Evolutionary conservation across 495 filamentous ascomycete genomes (phyloP).

Genomic region (Penicillium paradoxum): DNA sequence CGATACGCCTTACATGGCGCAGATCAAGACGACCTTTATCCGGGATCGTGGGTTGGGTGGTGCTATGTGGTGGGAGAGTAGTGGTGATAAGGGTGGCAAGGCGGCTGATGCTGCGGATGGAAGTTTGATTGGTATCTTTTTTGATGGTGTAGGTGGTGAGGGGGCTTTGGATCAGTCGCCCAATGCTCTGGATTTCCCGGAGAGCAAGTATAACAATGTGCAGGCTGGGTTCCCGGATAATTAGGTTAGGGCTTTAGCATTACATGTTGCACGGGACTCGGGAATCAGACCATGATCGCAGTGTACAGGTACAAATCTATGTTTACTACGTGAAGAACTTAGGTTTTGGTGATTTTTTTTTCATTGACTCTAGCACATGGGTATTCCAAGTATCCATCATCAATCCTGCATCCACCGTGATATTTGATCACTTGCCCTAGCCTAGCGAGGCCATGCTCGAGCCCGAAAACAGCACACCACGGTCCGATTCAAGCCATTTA

Average conservation of each 20-base stretch:
- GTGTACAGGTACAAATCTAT: background rate
- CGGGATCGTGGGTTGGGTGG: slow-evolving; percentile 63
- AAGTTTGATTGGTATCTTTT: slow-evolving; percentile 60
- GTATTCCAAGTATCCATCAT: slow-evolving; percentile 7
- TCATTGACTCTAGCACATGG: slow-evolving; percentile 18
- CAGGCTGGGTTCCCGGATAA: slow-evolving; percentile 38
- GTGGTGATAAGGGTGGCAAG: slow-evolving; percentile 60
- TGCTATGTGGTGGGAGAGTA: slow-evolving; percentile 93
- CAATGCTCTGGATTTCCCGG: slow-evolving; percentile 68
- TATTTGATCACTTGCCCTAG: slow-evolving; percentile 18
- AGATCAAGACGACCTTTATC: slow-evolving; percentile 65
- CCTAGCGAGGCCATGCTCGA: slow-evolving; percentile 18
- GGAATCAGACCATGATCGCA: no score
- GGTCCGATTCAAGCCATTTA: slow-evolving; percentile 35
- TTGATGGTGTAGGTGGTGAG: slow-evolving; percentile 46
- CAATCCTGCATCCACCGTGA: slow-evolving; percentile 22
- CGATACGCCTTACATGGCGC: slow-evolving; percentile 59
- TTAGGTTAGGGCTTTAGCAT: background rate
- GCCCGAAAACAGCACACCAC: slow-evolving; percentile 18
- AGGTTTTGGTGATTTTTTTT: slow-evolving; percentile 17
- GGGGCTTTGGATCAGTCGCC: slow-evolving; percentile 50
- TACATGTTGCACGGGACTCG: background rate
- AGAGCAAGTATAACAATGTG: slow-evolving; percentile 79
- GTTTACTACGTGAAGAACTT: slow-evolving; percentile 7
- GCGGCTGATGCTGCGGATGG: slow-evolving; percentile 39